Conservation (phyloP, 805 yeast species). For the Nakazawaea wickerhamii region DNA sequence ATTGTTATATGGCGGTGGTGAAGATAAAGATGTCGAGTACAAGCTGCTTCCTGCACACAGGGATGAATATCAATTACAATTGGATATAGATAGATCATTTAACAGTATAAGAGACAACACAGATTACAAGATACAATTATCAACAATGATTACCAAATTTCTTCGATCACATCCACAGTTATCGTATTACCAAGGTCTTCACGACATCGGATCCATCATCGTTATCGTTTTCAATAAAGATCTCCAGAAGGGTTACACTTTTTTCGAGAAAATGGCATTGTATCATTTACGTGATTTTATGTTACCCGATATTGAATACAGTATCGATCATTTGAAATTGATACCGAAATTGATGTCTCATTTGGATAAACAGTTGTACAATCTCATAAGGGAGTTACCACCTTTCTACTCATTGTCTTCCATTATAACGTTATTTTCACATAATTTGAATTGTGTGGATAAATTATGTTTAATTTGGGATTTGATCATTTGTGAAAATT, state of each 20-base stretch:
- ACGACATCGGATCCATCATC: constrained; percentile 73
- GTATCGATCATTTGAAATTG: constrained; percentile 59
- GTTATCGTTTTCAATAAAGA: constrained; percentile 41
- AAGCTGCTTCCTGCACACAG: constrained; percentile 41
- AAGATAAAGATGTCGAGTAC: constrained; percentile 15
- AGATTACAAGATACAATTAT: constrained; percentile 28
- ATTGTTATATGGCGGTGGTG: constrained; percentile 19
- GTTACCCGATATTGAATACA: constrained; percentile 62
- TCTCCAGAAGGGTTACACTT: constrained; percentile 30
- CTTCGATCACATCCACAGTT: constrained; percentile 57
- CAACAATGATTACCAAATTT: constrained; percentile 42
- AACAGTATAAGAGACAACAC: constrained; percentile 23
- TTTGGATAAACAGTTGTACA: constrained; percentile 41
- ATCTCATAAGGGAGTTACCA: constrained; percentile 34
- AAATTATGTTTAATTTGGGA: constrained; percentile 65
- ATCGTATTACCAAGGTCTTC: constrained; percentile 88
- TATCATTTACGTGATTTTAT: constrained; percentile 77
- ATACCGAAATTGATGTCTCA: constrained; percentile 56
- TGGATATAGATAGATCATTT: constrained; percentile 76
- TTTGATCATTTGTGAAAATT: constrained; percentile 49
- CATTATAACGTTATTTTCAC: constrained; percentile 72
- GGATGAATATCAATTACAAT: constrained; percentile 73
- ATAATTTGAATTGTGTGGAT: constrained; percentile 39
- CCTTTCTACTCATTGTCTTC: constrained; percentile 74
- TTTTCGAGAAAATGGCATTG: constrained; percentile 54